Conservation (phyloP, 768 basidiomycete genomes). For the Auriscalpium vulgare region DNA sequence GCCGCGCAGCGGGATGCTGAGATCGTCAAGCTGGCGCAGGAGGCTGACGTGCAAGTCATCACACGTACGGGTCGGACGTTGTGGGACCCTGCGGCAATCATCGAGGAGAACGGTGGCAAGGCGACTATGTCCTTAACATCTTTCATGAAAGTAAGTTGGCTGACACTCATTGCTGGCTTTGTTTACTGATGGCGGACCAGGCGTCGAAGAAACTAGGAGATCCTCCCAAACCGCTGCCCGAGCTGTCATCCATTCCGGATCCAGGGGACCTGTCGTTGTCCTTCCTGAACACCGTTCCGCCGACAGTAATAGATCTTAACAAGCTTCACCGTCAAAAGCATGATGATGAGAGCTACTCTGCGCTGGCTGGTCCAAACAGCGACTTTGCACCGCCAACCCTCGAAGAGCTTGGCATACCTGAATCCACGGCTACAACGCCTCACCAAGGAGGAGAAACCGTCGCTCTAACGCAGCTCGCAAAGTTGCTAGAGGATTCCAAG, state of each 20-base stretch:
- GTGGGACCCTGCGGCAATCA: slow-evolving; percentile 3
- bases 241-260: background rate
- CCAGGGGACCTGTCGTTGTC: background rate
- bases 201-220: background rate
- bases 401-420: slow-evolving; percentile 11
- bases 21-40: slow-evolving; percentile 12
- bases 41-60: slow-evolving; percentile 12
- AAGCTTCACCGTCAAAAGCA: background rate
- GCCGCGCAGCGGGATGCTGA: slow-evolving; percentile 7
- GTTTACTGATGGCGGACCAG: background rate
- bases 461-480: slow-evolving; percentile 14
- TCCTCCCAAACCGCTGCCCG: background rate
- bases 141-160: background rate
- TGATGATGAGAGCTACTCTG: background rate
- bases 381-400: slow-evolving; percentile 20
- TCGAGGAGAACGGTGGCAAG: slow-evolving; percentile 3
- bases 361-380: slow-evolving; percentile 11
- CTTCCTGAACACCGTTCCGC: background rate
- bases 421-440: slow-evolving; percentile 18
- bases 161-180: background rate
- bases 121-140: background rate
- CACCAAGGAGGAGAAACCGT: slow-evolving; percentile 24
- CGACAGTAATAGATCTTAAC: background rate
- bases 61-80: background rate
- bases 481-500: slow-evolving; percentile 14